Conservation (phyloP, 345 rosid species). For the Eucalyptus dawsonii region DNA sequence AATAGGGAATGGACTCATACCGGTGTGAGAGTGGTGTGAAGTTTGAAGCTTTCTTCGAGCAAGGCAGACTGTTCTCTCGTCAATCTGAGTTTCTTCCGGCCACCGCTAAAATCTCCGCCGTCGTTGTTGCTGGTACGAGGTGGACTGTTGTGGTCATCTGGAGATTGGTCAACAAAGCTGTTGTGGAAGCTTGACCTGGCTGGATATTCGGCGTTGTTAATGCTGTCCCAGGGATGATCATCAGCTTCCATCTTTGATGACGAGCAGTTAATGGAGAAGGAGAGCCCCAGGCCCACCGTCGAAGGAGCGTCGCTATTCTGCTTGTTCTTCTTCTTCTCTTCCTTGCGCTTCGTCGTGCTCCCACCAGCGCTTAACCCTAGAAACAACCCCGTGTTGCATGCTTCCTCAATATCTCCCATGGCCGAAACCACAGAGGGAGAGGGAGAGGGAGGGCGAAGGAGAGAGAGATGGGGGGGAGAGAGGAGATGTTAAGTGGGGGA, state of each 20-base stretch:
- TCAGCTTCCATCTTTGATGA: not conserved
- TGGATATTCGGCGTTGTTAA: not conserved
- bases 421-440: not conserved
- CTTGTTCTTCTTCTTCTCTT: not conserved
- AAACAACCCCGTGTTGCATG: conserved; percentile 6
- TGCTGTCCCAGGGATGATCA: not conserved
- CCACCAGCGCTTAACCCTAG: conserved; percentile 6
- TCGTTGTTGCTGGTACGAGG: not conserved
- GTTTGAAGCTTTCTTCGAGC: conserved; percentile 32
- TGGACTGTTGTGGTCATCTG: not conserved
- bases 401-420: conserved; percentile 8
- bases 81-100: conserved; percentile 34
- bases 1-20: not conserved
- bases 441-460: not conserved
- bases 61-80: conserved; percentile 18
- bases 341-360: not conserved
- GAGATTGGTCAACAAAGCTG: not conserved
- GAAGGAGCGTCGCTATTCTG: not conserved
- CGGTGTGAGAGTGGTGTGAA: conserved; percentile 21
- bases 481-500: not conserved
- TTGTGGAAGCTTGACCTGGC: not conserved
- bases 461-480: not conserved
- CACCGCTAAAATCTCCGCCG: not conserved
- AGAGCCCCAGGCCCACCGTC: conserved; percentile 5
- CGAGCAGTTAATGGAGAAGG: not conserved